Evolutionary conservation across 495 filamentous ascomycete species (phyloP).

Genomic region (Zalerion maritima): DNA sequence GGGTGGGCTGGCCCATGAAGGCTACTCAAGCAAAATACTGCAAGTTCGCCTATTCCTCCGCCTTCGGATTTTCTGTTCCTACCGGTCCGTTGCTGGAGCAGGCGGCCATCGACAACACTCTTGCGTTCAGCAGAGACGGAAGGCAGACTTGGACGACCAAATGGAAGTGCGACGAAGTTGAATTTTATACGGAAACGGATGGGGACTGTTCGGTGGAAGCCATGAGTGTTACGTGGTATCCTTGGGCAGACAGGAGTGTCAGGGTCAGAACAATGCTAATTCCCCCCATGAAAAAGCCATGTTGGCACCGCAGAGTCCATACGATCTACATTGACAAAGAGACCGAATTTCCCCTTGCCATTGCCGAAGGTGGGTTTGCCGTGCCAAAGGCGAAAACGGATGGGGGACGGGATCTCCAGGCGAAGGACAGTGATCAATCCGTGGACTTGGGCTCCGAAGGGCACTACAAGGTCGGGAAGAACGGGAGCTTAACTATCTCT

Average conservation of each 20-base stretch:
- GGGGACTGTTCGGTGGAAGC: conserved; percentile 14
- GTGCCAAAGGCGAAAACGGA: conserved; percentile 32
- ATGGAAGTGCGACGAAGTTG: conserved; percentile 11
- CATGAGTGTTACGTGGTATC: conserved; percentile 37
- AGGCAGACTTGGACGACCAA: conserved; percentile 45
- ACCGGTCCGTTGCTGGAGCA: conserved; percentile 41
- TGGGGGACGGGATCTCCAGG: conserved; percentile 20
- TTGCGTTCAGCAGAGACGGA: conserved; percentile 42
- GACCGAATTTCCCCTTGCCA: conserved; percentile 13
- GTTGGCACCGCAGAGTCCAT: conserved; percentile 41
- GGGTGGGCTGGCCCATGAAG: conserved; percentile 42
- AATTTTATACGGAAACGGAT: conserved; percentile 25
- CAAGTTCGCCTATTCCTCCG: conserved; percentile 47
- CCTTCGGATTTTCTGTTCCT: conserved; percentile 44
- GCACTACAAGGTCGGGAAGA: neutral
- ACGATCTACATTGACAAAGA: conserved; percentile 20
- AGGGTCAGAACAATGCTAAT: conserved; percentile 34
- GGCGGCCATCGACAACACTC: conserved; percentile 39
- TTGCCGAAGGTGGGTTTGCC: conserved; percentile 39
- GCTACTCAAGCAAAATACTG: conserved; percentile 48
- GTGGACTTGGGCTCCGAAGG: conserved; percentile 1
- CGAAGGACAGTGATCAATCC: neutral
- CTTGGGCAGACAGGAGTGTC: conserved; percentile 28
- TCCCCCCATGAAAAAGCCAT: conserved; percentile 26
- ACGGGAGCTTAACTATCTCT: conserved; percentile 27